Evolutionary conservation across 2,329 filamentous ascomycete species (phyloP), one percentile per base, ranked within the genome.

Genomic region (Penicillium brasilianum): DNA sequence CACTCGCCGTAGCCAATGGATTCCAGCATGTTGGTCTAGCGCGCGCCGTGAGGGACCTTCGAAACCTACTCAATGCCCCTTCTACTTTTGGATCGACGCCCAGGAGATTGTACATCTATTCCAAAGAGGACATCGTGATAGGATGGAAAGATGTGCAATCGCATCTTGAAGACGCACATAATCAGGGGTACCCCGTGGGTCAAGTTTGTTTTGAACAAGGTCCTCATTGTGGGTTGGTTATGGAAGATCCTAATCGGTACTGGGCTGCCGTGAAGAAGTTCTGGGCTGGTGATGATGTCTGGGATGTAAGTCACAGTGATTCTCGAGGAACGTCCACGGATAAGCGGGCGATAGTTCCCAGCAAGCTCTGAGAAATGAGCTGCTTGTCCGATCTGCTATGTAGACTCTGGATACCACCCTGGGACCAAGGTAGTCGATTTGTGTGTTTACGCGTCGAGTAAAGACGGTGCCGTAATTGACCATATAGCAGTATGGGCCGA

Each of bases 221-320:
- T 1, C 49, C 51, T 13, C 64, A 70, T 52, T 70, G 68, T 56
- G 65, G 63, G 14, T 58, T 70, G 48, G 66, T 69, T 16, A 64
- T 60, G 54, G 60, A 57, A 36, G 54, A 70, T 58, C 44, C 56
- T n/a, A 14, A 41, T 36, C 61, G 54, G 28, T 67, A 69, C 36
- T 71, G 69, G 66, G 48, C 14, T 7, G 54, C 57, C 4, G 51
- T 70, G 10, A 46, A 61, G 32, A 50, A 20, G 41, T 66, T 63
- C 28, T 69, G 67, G 63, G 32, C 58, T 16, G 60, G 52, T 2
- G 37, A 51, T 9, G 48, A 62, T 32, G 18, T 57, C 28, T 49
- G 58, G 32, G 37, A 56, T 59, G 16, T 56, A 28, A 6, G n/a
- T 50, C 34, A 16, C 8, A 28, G 8, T 8, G 16, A 4, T 8